phyloP scores from a whole-genome alignment of 306 rosid genomes.

The Quercus gilva region DNA sequence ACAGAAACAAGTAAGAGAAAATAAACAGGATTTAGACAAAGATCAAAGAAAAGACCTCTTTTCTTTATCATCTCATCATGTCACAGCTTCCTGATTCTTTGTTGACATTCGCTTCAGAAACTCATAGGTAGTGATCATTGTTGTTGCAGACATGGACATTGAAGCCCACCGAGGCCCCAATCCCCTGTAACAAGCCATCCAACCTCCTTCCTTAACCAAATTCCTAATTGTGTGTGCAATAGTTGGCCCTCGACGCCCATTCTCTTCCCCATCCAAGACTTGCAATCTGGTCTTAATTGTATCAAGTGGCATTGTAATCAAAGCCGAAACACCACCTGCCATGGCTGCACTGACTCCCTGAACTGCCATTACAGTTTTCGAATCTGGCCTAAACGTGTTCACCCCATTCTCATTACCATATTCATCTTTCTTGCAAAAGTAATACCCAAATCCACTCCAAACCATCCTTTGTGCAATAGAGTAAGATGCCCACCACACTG shows the following conservation, averaged over 20 bases:
- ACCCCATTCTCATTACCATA: conserved; percentile 31
- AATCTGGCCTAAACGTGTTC: conserved; percentile 45
- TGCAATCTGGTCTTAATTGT: conserved; percentile 87
- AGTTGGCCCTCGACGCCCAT: conserved; percentile 73
- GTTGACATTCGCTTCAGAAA: conserved; percentile 80
- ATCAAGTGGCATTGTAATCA: conserved; percentile 86
- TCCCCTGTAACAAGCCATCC: conserved; percentile 89
- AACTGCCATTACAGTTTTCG: conserved; percentile 71
- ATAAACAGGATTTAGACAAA: conserved; percentile 22
- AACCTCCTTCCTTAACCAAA: conserved; percentile 82
- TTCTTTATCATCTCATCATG: conserved; percentile 21
- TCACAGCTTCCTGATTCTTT: conserved; percentile 60
- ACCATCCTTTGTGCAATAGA: conserved; percentile 70
- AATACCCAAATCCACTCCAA: conserved; percentile 72
- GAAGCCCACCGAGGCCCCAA: conserved; percentile 90
- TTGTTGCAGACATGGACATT: conserved; percentile 89
- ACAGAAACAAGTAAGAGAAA: conserved; percentile 11
- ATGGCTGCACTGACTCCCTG: conserved; percentile 92
- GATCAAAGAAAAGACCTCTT: conserved; percentile 12
- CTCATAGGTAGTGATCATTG: conserved; percentile 95
- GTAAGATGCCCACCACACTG: conserved; percentile 94
- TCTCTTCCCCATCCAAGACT: conserved; percentile 78
- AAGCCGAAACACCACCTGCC: conserved; percentile 84
- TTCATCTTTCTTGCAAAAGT: conserved; percentile 43
- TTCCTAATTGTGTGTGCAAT: conserved; percentile 67